Conservation (phyloP, 1,284 basidiomycete genomes). For the Mycena citricolor region DNA sequence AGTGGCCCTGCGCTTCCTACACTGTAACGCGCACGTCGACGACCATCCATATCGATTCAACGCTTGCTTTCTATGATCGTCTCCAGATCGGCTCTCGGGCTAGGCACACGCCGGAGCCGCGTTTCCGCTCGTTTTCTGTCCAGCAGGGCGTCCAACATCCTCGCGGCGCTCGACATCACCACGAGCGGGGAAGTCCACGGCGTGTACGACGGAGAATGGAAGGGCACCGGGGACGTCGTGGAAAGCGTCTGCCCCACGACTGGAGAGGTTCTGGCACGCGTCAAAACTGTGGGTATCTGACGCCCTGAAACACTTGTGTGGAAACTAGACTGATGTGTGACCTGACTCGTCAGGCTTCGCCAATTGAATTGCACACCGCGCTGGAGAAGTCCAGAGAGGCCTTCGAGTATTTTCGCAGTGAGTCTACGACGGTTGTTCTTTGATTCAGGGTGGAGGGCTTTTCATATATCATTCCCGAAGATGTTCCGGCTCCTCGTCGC, state of each 20-base stretch:
- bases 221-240: slow-evolving; percentile 69
- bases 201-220: slow-evolving; percentile 78
- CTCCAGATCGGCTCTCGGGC: slow-evolving; percentile 8
- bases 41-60: too few species aligned
- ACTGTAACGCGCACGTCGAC: too few species aligned
- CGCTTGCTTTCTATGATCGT: slow-evolving; percentile 19
- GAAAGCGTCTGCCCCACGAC: slow-evolving; percentile 75
- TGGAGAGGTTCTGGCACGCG: slow-evolving; percentile 69
- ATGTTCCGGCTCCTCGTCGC: slow-evolving; percentile 81
- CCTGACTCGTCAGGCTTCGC: slow-evolving; percentile 55
- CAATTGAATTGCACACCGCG: slow-evolving; percentile 63
- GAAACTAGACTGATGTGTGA: too few species aligned
- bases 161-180: slow-evolving; percentile 64
- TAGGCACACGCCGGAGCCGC: slow-evolving; percentile 3
- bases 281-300: slow-evolving; percentile 53
- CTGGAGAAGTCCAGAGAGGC: slow-evolving; percentile 72
- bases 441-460: not conserved
- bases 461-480: slow-evolving; percentile 24
- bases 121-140: slow-evolving; percentile 45
- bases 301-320: slow-evolving; percentile 8
- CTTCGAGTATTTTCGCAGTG: slow-evolving; percentile 63
- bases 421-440: slow-evolving; percentile 22
- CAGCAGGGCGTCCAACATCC: slow-evolving; percentile 60
- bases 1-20: too few species aligned
- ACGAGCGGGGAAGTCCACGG: slow-evolving; percentile 56